Percentiles rank a stretch among this genome's conserved stretches.
Evolutionary conservation across 2,329 filamentous ascomycete genomes (phyloP).

Genomic region (Botrytis galanthina): DNA sequence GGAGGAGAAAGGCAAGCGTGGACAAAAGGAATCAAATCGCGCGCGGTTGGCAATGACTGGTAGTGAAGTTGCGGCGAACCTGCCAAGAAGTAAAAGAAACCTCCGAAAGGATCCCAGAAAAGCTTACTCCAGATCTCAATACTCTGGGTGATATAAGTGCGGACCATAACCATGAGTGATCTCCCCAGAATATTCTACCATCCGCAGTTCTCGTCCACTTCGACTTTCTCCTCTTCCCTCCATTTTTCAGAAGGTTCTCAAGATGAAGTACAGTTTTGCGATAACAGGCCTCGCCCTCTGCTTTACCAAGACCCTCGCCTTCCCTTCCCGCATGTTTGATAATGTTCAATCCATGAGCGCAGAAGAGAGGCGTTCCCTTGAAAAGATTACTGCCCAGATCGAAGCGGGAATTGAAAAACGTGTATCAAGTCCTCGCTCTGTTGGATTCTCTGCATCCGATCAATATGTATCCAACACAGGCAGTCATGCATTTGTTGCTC

Average conservation of each 20-base stretch:
- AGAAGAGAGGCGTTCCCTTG: conserved; percentile 27
- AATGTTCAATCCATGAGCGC: conserved; percentile 21
- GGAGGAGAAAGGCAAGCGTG: background rate
- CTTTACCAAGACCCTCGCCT: conserved; percentile 23
- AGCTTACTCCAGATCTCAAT: background rate
- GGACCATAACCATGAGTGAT: background rate
- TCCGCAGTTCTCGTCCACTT: background rate
- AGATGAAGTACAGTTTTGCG: conserved; percentile 26
- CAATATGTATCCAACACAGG: conserved; percentile 31
- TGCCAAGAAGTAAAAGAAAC: background rate
- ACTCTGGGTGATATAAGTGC: background rate
- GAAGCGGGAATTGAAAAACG: conserved; percentile 23
- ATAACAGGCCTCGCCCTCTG: conserved; percentile 20
- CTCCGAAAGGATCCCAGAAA: background rate
- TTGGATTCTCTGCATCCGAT: conserved; percentile 26
- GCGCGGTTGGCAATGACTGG: background rate
- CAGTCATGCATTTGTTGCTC: conserved; percentile 27
- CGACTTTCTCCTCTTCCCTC: background rate
- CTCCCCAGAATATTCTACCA: no score
- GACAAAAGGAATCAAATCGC: no score
- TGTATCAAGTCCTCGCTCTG: background rate
- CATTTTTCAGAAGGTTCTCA: background rate
- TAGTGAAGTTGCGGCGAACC: no score
- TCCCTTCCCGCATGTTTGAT: conserved; percentile 30
- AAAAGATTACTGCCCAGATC: conserved; percentile 23